A percentile compares a stretch with the other conserved stretches of the same genome.
Conservation (phyloP, 202 grass and related monocot genomes). For the Setaria italica region DNA sequence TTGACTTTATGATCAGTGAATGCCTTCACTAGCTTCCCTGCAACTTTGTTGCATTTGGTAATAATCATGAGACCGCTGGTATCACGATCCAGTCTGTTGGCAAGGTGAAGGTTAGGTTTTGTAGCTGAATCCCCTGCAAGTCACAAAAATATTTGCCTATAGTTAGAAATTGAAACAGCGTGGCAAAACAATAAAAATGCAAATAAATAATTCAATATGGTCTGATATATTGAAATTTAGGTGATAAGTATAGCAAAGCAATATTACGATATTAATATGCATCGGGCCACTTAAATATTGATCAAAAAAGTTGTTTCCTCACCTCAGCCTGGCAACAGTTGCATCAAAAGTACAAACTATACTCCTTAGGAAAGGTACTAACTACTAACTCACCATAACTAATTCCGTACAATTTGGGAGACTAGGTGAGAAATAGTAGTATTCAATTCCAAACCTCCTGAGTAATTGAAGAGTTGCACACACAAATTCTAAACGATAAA, state of each 20-base stretch:
- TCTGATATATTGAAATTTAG: constrained; percentile 15
- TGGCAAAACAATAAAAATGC: not conserved
- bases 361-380: not conserved
- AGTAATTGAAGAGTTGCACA: not conserved
- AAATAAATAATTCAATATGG: not conserved
- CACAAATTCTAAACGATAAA: not conserved
- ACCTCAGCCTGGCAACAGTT: not conserved
- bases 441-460: not conserved
- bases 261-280: not conserved
- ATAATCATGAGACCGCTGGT: constrained; percentile 97
- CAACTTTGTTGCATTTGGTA: constrained; percentile 86
- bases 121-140: constrained; percentile 46
- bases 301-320: not conserved
- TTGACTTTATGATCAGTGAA: constrained; percentile 84
- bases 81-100: constrained; percentile 87
- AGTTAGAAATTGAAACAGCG: constrained; percentile 12
- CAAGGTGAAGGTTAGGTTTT: constrained; percentile 71
- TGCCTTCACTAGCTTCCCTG: constrained; percentile 76
- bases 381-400: not conserved
- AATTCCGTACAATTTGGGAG: constrained; percentile 9
- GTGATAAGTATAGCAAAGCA: constrained; percentile 1
- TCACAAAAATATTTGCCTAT: constrained; percentile 22
- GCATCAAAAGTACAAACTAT: constrained; percentile 1
- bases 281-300: not conserved
- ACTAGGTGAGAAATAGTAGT: not conserved